Conservation (phyloP, 257 asterid genomes). For the Rhazya stricta region DNA sequence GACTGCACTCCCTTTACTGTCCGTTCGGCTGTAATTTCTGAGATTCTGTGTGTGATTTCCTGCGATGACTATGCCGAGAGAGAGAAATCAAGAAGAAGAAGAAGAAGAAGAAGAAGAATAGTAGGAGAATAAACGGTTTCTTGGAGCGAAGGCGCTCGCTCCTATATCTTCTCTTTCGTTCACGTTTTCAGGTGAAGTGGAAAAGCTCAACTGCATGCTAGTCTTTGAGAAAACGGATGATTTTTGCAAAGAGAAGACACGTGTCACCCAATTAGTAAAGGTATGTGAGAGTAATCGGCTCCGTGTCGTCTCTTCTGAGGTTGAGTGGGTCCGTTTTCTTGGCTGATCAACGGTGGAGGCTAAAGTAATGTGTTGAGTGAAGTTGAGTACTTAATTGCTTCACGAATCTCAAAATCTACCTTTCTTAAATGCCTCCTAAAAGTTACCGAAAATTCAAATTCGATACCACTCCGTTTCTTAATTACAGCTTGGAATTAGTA, state of each 20-base stretch:
- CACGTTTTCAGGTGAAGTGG: not conserved
- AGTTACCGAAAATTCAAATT: too few species aligned
- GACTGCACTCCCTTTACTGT: not conserved
- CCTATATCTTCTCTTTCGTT: not conserved
- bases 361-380: not conserved
- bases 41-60: not conserved
- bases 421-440: too few species aligned
- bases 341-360: not conserved
- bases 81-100: not conserved
- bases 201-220: not conserved
- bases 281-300: not conserved
- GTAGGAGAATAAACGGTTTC: conserved; percentile 38
- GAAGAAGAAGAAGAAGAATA: not conserved
- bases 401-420: conserved; percentile 9
- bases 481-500: too few species aligned
- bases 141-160: conserved; percentile 38
- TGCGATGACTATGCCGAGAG: conserved; percentile 8
- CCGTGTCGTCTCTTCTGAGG: not conserved
- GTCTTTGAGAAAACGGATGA: not conserved
- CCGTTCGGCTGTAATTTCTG: not conserved
- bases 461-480: too few species aligned
- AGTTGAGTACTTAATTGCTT: not conserved
- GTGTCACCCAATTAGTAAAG: not conserved
- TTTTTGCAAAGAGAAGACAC: not conserved
- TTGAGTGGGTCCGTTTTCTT: not conserved